Base-by-base conservation (phyloP, 306 rosid genomes). In the Morella rubra region DNA sequence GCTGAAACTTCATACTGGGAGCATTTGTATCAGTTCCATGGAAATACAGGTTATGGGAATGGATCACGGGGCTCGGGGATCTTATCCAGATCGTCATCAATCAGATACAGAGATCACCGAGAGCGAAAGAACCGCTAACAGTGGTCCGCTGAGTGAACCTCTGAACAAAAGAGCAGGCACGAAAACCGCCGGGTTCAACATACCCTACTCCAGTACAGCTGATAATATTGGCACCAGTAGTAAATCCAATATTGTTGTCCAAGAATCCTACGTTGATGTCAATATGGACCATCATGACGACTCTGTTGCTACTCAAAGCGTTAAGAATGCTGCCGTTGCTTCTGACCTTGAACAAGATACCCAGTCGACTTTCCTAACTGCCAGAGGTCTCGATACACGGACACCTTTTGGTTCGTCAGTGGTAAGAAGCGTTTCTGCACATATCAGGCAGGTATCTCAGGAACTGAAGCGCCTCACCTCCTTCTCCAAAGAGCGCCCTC, bases 391-490 rank as follows among this genome's bases (percentile, higher is more conserved):
- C 22, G 89, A 87, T 82, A 87, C 85, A 81, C 82, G 85, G 2
- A 65, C 74, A 20, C 85, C 87, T 1, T 85, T 87, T 49, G 85
- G 91, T 65, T 79, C 84, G 8, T 64, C 82, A 0, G 8, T 85
- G 22, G 84, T 76, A 7, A 5, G 84, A 59, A 85, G 8, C 75
- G 87, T 89, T 58, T 87, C 91, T 16, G 59, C 79, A 69, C 82
- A 74, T 3, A 44, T 85, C 52, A 85, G 78, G 64, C 88, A 87
- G 19, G 87, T 87, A 20, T 84, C 91, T 77, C 88, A 82, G 58
- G 91, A 85, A 47, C 69, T 87, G 58, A 85, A 87, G 81, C 85
- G 83, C 37, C 78, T 87, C 0, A 24, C 88, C 73, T 87, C 91
- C 0, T 44, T 82, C 24, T 69, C 87, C 0, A 87, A 80, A 58